These are phyloP conservation scores for Metschnikowia orientalis DNA, from an alignment of 805 yeast species.

Conservation along the genomic window DNA sequence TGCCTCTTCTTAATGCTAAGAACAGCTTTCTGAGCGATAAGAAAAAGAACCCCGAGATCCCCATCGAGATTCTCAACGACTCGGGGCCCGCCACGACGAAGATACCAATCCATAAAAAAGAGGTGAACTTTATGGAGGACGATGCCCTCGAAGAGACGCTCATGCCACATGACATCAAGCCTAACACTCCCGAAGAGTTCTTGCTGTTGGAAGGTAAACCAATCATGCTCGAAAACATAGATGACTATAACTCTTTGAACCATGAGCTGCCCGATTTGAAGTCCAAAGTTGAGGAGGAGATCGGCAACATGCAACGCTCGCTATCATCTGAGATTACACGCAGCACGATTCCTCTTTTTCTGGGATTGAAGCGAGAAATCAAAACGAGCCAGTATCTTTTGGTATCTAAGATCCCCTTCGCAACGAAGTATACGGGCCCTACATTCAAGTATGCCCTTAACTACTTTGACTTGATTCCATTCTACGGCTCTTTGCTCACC, in stretches of 20 bases:
- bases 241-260: constrained; percentile 23
- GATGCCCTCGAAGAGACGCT: constrained; percentile 17
- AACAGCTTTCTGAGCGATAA: constrained; percentile 18
- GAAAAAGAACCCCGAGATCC: constrained; percentile 17
- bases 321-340: constrained; percentile 24
- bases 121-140: constrained; percentile 31
- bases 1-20: constrained; percentile 30
- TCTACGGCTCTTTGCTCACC: constrained; percentile 26
- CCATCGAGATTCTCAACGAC: constrained; percentile 39
- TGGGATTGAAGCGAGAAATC: constrained; percentile 13
- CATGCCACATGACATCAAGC: constrained; percentile 16
- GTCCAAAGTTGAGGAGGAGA: constrained; percentile 25
- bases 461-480: constrained; percentile 33
- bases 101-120: constrained; percentile 32
- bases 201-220: constrained; percentile 19
- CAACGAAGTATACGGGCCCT: constrained; percentile 15
- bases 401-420: constrained; percentile 12
- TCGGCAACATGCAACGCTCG: constrained; percentile 24
- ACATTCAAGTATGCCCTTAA: constrained; percentile 27
- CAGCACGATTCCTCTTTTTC: constrained; percentile 19
- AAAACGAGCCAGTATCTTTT: constrained; percentile 30
- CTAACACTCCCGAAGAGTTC: constrained; percentile 12
- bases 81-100: constrained; percentile 26
- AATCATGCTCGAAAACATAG: constrained; percentile 26
- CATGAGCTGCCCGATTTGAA: constrained; percentile 17